Percentiles rank a stretch among this genome's conserved stretches.
Evolutionary conservation across 1,284 basidiomycete genomes (phyloP).

Genomic region (Pseudozyma thailandica): DNA sequence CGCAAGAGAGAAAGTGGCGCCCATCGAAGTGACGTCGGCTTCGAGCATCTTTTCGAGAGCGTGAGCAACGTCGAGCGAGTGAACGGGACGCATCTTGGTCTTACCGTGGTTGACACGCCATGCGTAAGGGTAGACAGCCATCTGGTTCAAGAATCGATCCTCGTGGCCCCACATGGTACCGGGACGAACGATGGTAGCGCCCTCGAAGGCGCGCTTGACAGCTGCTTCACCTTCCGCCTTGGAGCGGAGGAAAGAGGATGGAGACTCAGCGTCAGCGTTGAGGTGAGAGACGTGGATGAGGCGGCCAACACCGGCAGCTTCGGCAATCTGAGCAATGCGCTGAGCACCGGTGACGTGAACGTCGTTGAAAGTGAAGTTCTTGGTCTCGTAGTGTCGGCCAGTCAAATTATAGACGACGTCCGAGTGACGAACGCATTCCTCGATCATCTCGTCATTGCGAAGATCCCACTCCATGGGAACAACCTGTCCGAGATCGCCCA

Average conservation of each 20-base stretch:
- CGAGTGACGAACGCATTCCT: constrained; percentile 92
- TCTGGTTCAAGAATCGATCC: constrained; percentile 92
- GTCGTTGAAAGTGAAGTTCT: constrained; percentile 84
- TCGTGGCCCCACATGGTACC: constrained; percentile 89
- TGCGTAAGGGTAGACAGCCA: constrained; percentile 91
- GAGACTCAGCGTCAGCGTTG: constrained; percentile 83
- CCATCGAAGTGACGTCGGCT: constrained; percentile 74
- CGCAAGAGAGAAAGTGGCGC: constrained; percentile 81
- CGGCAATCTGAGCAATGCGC: constrained; percentile 81
- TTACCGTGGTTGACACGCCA: constrained; percentile 90
- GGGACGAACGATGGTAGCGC: constrained; percentile 90
- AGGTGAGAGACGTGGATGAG: constrained; percentile 96
- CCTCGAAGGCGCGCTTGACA: constrained; percentile 85
- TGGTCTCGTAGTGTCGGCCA: constrained; percentile 90
- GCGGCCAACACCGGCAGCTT: constrained; percentile 81
- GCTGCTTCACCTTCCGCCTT: constrained; percentile 91
- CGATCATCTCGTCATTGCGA: constrained; percentile 85
- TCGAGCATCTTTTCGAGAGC: constrained; percentile 83
- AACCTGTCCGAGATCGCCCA: constrained; percentile 96
- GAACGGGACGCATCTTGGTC: constrained; percentile 88
- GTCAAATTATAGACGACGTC: constrained; percentile 96
- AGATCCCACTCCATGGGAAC: constrained; percentile 97
- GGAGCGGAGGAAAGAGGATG: constrained; percentile 84
- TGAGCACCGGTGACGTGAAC: constrained; percentile 79
- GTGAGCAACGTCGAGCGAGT: constrained; percentile 93